Base-by-base conservation (phyloP, 257 asterid species). In the Lavandula angustifolia region DNA sequence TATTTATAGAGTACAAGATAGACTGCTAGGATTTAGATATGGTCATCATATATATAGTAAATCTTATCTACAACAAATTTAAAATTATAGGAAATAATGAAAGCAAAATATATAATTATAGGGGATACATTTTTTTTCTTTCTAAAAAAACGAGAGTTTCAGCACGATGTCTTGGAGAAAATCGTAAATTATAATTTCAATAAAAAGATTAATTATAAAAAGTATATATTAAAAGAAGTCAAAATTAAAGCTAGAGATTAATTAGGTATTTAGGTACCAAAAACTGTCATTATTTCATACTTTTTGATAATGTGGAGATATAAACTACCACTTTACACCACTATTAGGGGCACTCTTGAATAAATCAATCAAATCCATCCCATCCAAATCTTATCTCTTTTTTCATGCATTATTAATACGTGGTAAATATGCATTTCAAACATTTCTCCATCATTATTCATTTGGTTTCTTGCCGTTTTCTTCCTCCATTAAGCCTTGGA, bases 361-460 rank as follows among this genome's bases (percentile, higher is more conserved):
- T 64, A 68, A 53, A 58, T 66, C 82, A 48, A 48, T 79, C 87
- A 79, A 82, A 66, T 77, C 84, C 71, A 75, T 65, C 77, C 73
- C 69, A 64, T 74, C 75, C 9, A 50, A 38, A 56, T 71, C 79
- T 63, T 43, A 48, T 70, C 69, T 31, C 27, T 22, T 22, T 47
- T 65, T 37, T 22, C 63, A 60, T 65, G 69, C 77, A 58, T 62
- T 48, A 42, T 60, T 59, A 29, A 3, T 50, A 49, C 47, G 47
- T 62, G 16, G 29, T 56, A 12, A 31, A 46, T 44, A 34, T 52
- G 37, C 29, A 46, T 65, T 41, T 54, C 6, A 6, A 53, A 53
- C 1, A 52, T n/a, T 61, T 44, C 40, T 8, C 18, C 44, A 51
- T 31, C 63, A 34, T 37, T 40, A 47, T 53, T 29, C 63, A 34